These are phyloP conservation scores for Alternaria sp. DNA, from an alignment of 2,329 filamentous ascomycete genomes.

Conservation along the genomic window DNA sequence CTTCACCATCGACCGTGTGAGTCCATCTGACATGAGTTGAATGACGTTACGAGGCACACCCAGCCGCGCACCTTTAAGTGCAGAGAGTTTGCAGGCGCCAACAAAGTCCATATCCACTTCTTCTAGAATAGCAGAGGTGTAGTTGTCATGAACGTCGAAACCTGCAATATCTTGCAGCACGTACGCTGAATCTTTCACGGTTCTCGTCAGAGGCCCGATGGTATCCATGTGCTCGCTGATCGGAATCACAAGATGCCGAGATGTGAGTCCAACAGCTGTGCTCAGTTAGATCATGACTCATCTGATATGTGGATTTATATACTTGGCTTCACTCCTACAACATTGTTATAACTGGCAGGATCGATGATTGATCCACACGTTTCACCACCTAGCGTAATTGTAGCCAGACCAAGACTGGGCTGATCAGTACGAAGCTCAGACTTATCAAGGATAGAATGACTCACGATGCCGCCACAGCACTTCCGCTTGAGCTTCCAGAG, in stretches of 20 bases:
- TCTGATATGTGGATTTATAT: not conserved
- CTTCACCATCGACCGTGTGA: constrained; percentile 65
- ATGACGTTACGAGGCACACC: constrained; percentile 77
- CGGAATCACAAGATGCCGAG: constrained; percentile 66
- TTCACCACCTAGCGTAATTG: constrained; percentile 61
- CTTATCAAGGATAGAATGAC: constrained; percentile 51
- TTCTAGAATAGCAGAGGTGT: constrained; percentile 67
- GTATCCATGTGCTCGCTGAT: constrained; percentile 74
- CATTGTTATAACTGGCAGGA: constrained; percentile 72
- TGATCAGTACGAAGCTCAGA: not conserved
- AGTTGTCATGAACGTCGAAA: constrained; percentile 69
- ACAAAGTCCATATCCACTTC: constrained; percentile 56
- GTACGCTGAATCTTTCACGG: constrained; percentile 73
- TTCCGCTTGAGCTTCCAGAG: constrained; percentile 74
- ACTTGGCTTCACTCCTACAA: constrained; percentile 79
- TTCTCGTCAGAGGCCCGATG: constrained; percentile 73
- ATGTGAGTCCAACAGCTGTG: constrained; percentile 71
- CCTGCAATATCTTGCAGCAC: constrained; percentile 75
- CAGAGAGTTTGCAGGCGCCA: constrained; percentile 28
- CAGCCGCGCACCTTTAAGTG: constrained; percentile 70
- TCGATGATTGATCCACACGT: constrained; percentile 75
- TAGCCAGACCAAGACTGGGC: not conserved
- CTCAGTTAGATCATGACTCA: not conserved
- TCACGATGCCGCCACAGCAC: constrained; percentile 70
- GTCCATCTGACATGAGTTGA: constrained; percentile 68